phyloP scores from a whole-genome alignment of 2,329 filamentous ascomycete genomes.

The Aspergillus sergii region DNA sequence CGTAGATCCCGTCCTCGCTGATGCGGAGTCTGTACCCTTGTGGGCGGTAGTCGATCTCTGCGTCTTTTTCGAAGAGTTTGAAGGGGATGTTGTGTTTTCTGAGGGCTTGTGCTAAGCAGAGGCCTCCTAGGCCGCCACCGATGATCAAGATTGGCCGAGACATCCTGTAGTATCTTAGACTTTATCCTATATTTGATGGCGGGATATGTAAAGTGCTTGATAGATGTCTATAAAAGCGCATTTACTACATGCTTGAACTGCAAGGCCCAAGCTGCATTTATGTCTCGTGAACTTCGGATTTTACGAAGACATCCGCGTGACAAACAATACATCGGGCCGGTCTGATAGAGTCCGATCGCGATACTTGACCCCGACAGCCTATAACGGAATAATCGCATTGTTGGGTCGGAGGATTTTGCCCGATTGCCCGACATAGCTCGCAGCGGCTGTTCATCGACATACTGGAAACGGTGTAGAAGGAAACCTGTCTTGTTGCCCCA shows the following conservation, averaged over 20 bases:
- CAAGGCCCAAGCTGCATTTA: neutral
- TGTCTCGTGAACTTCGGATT: too few relatives aligned
- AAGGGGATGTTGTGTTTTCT: conserved; percentile 37
- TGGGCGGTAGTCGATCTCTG: conserved; percentile 29
- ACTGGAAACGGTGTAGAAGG: neutral
- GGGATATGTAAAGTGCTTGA: neutral
- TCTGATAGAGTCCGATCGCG: neutral
- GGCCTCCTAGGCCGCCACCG: conserved; percentile 39
- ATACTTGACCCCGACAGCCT: neutral
- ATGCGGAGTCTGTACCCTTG: conserved; percentile 43
- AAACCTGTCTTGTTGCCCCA: neutral
- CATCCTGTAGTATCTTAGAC: neutral
- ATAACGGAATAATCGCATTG: neutral
- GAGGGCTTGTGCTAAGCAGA: conserved; percentile 41
- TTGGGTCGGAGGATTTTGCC: neutral
- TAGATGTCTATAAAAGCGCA: neutral
- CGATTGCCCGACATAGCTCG: neutral
- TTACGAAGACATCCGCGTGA: neutral
- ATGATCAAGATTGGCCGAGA: conserved; percentile 35
- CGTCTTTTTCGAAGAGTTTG: conserved; percentile 40
- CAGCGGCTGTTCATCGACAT: neutral
- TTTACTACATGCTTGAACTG: neutral
- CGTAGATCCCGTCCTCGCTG: neutral
- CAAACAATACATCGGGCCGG: neutral
- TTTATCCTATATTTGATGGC: neutral